Evolutionary conservation across 1,284 basidiomycete species (phyloP).

Genomic region (Pseudozyma hubeiensis): DNA sequence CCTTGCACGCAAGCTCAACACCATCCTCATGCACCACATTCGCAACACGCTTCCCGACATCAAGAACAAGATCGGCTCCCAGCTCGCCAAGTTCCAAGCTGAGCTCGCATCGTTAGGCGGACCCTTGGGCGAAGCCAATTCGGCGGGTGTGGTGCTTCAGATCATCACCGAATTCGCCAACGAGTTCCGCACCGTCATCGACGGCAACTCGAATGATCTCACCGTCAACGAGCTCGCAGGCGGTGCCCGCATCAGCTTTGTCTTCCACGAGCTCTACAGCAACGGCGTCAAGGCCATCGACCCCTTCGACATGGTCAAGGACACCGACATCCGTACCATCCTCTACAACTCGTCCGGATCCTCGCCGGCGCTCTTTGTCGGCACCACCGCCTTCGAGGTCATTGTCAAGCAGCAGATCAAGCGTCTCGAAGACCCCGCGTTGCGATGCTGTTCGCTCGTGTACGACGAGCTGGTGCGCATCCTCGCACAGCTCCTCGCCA

Average conservation of each 20-base stretch:
- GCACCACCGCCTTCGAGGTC: constrained; percentile 96
- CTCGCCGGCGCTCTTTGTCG: constrained; percentile 93
- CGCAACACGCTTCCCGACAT: constrained; percentile 98
- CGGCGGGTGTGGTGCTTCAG: constrained; percentile 73
- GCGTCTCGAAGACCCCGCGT: constrained; percentile 88
- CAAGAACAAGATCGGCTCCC: constrained; percentile 96
- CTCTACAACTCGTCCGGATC: constrained; percentile 98
- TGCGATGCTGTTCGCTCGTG: constrained; percentile 96
- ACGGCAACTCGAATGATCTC: constrained; percentile 94
- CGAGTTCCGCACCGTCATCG: constrained; percentile 98
- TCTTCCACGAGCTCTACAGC: constrained; percentile 99
- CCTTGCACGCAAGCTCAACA: constrained; percentile 92
- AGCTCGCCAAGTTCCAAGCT: constrained; percentile 99
- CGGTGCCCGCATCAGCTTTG: constrained; percentile 97
- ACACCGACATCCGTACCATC: constrained; percentile 95
- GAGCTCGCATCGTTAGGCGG: constrained; percentile 97
- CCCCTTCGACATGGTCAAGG: constrained; percentile 88
- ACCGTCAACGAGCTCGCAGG: constrained; percentile 98
- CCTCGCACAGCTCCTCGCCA: constrained; percentile 95
- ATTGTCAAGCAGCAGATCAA: constrained; percentile 99
- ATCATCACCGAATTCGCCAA: constrained; percentile 99
- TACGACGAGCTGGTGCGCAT: constrained; percentile 99
- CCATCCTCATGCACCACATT: constrained; percentile 96
- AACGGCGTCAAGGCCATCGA: constrained; percentile 90
- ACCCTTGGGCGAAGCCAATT: constrained; percentile 91